Base-by-base conservation (phyloP, 1,284 basidiomycete genomes). In the Veloporphyrellus conicus region DNA sequence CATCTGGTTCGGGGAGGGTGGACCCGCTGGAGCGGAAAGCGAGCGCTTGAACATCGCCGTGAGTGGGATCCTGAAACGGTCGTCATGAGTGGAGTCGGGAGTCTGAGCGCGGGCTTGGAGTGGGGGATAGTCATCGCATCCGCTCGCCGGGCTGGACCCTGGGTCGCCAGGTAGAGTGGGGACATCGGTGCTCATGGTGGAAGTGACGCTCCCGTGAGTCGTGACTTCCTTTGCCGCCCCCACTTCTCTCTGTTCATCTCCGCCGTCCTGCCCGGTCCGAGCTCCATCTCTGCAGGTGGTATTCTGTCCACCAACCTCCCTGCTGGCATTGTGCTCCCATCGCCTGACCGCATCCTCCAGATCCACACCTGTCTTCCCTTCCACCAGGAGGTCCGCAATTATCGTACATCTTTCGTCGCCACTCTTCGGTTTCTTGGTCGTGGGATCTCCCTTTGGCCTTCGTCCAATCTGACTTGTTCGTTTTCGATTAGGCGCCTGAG, bases 41-140 rank as follows among this genome's bases (percentile, higher is more conserved):
- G 78, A 79, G 40, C 81, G 77, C 58, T 71, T 78, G 67, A 77
- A 79, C 76, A 82, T 79, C 31, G 76, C 69, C 6, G 78, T 79
- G 39, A 81, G 71, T 5, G 78, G 74, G 19, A 78, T 66, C 38
- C 60, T 67, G 65, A 74, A 75, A 29, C 71, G 64, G 8, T 60
- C 52, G 39, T 71, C 68, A 28, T 54, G 53, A 29, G 52, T 52
- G 15, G 54, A 52, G 40, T 64, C 61, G 34, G 69, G 62, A 18
- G 66, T 68, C 54, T 53, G 53, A 23, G 66, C 63, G 27, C 68
- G 67, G 27, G 53, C 38, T 43, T 62, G 62, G 45, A 51, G 38
- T 11, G 42, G 41, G 43, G 36, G 32, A 23, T 23, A 27, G 33
- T 56, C 56, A 32, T 52, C 56, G 42, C 34, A 53, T 18, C 36